These are phyloP conservation scores for Elaeis guineensis DNA, from an alignment of 176 grass and related monocot genomes.

Conservation along the genomic window DNA sequence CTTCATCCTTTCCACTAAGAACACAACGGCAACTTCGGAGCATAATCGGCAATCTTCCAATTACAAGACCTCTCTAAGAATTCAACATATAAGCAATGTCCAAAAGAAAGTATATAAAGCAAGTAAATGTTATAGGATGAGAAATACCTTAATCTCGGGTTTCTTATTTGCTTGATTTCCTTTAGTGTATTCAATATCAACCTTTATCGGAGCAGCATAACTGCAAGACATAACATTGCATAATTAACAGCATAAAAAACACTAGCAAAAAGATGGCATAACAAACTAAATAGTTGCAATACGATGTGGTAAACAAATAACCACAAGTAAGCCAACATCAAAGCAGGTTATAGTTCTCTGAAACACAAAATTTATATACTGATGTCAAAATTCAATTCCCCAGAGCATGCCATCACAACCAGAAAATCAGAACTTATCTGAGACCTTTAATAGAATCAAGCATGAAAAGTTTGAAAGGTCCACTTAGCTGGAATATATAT, in stretches of 20 bases:
- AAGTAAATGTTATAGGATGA: conserved; percentile 9
- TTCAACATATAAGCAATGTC: background rate
- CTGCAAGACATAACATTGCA: conserved; percentile 24
- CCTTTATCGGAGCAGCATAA: conserved; percentile 69
- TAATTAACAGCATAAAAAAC: background rate
- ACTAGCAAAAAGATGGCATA: no score
- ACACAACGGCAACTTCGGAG: conserved; percentile 62
- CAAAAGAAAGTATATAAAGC: background rate
- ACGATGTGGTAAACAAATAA: no score
- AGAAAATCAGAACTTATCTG: no score
- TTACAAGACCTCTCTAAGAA: conserved; percentile 30
- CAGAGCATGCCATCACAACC: no score
- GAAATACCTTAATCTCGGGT: conserved; percentile 14
- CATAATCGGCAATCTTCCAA: conserved; percentile 87
- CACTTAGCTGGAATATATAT: no score
- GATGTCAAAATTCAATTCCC: no score
- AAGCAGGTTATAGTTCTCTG: no score
- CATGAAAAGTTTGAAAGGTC: no score
- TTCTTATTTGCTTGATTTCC: conserved; percentile 37
- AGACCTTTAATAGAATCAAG: no score
- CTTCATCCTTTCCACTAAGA: conserved; percentile 69
- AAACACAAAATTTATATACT: no score
- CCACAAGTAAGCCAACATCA: no score
- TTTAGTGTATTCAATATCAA: conserved; percentile 57
- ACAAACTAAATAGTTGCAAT: no score